These are phyloP conservation scores for Marsdenia floribunda DNA, from an alignment of 257 asterid species.

Conservation along the genomic window DNA sequence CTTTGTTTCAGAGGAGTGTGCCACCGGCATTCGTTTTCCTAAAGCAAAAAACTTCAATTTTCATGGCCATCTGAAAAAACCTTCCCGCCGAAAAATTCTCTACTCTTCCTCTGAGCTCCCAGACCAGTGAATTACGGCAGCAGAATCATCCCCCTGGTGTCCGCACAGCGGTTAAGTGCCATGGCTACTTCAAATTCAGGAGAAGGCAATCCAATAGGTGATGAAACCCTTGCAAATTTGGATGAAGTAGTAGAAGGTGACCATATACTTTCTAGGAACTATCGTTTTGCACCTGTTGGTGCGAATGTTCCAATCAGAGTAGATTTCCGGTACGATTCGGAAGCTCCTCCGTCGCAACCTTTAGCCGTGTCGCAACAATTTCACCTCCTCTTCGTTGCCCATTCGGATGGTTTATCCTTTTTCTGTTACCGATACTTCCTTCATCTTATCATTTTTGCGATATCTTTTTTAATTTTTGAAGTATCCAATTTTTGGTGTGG, in stretches of 20 bases:
- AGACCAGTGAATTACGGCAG: neutral
- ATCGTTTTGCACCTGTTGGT: slow-evolving; percentile 60
- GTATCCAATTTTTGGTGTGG: slow-evolving; percentile 1
- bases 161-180: neutral
- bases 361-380: slow-evolving; percentile 68
- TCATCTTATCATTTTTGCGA: neutral
- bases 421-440: neutral
- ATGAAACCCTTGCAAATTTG: slow-evolving; percentile 23
- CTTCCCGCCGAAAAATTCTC: neutral
- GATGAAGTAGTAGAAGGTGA: slow-evolving; percentile 66
- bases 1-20: no score
- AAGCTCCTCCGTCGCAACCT: slow-evolving; percentile 57
- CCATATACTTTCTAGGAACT: slow-evolving; percentile 41
- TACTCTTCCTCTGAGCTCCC: neutral
- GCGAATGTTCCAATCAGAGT: slow-evolving; percentile 48
- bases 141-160: neutral
- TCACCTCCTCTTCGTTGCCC: slow-evolving; percentile 69
- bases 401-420: slow-evolving; percentile 49
- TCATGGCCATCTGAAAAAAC: neutral
- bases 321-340: slow-evolving; percentile 40
- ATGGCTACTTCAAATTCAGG: slow-evolving; percentile 4
- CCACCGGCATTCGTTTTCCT: neutral
- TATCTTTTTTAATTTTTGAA: neutral
- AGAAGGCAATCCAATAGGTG: neutral
- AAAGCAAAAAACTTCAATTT: neutral